Conservation (phyloP, 257 asterid species). For the Jacaranda copaia region DNA sequence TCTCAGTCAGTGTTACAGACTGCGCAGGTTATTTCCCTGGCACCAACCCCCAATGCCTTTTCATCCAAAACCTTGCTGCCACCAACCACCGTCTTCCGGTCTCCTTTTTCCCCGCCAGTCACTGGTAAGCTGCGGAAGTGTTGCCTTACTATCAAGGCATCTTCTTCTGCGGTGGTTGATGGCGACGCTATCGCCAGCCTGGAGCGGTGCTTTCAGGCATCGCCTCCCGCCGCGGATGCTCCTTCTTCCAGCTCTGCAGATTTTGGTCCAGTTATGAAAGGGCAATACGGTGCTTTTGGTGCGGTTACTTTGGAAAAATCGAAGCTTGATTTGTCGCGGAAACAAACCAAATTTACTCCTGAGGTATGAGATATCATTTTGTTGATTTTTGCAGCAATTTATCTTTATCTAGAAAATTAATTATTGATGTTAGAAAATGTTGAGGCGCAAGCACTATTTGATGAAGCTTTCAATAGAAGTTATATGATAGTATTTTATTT, state of each 20-base stretch:
- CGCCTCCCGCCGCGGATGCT: slow-evolving; percentile 49
- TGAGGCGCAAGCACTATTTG: no score
- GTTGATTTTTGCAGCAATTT: not conserved
- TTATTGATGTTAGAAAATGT: not conserved
- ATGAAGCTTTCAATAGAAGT: no score
- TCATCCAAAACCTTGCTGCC: slow-evolving; percentile 60
- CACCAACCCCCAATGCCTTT: slow-evolving; percentile 59
- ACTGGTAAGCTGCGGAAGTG: slow-evolving; percentile 43
- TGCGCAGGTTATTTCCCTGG: slow-evolving; percentile 66
- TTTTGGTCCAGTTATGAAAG: slow-evolving; percentile 77
- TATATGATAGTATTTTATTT: no score
- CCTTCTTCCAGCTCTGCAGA: slow-evolving; percentile 49
- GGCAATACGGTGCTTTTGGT: slow-evolving; percentile 68
- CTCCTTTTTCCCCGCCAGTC: slow-evolving; percentile 38
- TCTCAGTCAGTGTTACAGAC: slow-evolving; percentile 71
- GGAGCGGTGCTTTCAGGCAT: slow-evolving; percentile 76
- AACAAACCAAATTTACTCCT: slow-evolving; percentile 56
- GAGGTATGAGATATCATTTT: slow-evolving; percentile 56
- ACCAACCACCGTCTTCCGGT: slow-evolving; percentile 41
- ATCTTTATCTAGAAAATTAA: not conserved
- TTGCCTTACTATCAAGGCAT: slow-evolving; percentile 50
- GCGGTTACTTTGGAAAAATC: slow-evolving; percentile 86
- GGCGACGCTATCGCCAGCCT: slow-evolving; percentile 57
- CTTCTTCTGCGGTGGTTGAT: slow-evolving; percentile 60
- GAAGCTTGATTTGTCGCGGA: slow-evolving; percentile 76